Base-by-base conservation (phyloP, 116 monocot species). In the Trichopus zeylanicus region DNA sequence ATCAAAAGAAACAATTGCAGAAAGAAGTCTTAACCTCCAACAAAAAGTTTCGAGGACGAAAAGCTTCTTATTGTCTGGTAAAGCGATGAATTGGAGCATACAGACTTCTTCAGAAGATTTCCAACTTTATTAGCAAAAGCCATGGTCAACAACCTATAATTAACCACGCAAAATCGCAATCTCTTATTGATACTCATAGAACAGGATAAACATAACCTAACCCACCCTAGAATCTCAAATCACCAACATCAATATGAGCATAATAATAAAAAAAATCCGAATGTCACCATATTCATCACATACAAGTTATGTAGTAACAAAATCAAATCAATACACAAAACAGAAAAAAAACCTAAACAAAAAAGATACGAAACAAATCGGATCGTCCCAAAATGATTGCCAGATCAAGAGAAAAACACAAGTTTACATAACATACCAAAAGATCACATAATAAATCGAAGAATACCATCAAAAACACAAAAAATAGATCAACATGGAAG, bases 31-130 rank as follows among this genome's bases (percentile, higher is more conserved):
- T 3, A 11, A 60, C 60, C 60, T 60, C 60, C 60, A 63, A 97
- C 58, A 78, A 97, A 97, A 52, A 94, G 69, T 64, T 91, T 97
- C 29, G 97, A 97, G 13, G 86, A 83, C 48, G 97, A 97, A 91
- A 97, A 91, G 84, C 73, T 82, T 75, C 97, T 63, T 64, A 97
- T 69, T 33, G 87, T 69, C 57, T 87, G 87, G 63, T 67, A 77
- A 26, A 95, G 35, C 25, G 84, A 79, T 29, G 90, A 73, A 70
- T 60, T 83, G 5, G 70, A 62, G 37, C 66, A 61, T 3, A 63
- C 35, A 48, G 76, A 63, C 70, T 81, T 65, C 71, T 87, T 95
- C 3, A 95, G 51, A 38, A 95, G 57, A 59, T 63, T 79, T 15
- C 87, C 90, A 59, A 95, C 57, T 73, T 79, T 95, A 69, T 73